Evolutionary conservation across 2,329 filamentous ascomycete species (phyloP), one percentile per base, ranked within the genome.

Genomic region (Alternaria ethzedia): DNA sequence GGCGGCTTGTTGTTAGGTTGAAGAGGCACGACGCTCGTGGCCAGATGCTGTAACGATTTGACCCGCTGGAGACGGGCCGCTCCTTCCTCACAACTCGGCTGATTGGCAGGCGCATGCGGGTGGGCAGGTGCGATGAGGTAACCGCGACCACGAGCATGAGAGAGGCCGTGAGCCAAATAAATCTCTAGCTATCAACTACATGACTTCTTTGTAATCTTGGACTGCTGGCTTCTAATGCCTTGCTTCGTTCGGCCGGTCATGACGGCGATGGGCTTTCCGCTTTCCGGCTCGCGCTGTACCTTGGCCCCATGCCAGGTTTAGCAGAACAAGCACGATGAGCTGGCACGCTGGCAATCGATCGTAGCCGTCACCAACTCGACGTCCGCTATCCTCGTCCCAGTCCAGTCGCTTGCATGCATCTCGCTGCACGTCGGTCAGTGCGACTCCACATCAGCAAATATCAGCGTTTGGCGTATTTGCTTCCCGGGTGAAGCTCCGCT

Each of bases 251-350:
- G 41, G 51, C 20, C 52, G 57, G 59, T 50, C 51, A 63, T 63
- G 61, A 61, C 64, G 51, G 58, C 57, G 28, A 44, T 59, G 43
- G 47, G 46, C 26, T 17, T 58, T 55, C 56, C 46, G 56, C 52
- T 45, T 56, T 59, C 55, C 64, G 57, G 58, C 23, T 52, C 52
- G 63, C 58, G 65, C 59, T 67, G 30, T 59, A 54, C 61, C 61
- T 63, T 62, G 62, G 64, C 59, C 64, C 65, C 65, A 57, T 60
- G 61, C 57, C 63, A 49, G 65, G 65, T 57, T 57, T 68, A 68
- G 66, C 61, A 60, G 44, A 59, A 55, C 62, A 63, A 63, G 66
- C 63, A 60, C 55, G 60, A 58, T 65, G 63, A 63, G 61, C 46
- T 63, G 54, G 54, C 54, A 56, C 21, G 43, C 41, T 46, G 61